Conservation (phyloP, 2,329 filamentous ascomycete genomes). For the Ceratocystis variospora region DNA sequence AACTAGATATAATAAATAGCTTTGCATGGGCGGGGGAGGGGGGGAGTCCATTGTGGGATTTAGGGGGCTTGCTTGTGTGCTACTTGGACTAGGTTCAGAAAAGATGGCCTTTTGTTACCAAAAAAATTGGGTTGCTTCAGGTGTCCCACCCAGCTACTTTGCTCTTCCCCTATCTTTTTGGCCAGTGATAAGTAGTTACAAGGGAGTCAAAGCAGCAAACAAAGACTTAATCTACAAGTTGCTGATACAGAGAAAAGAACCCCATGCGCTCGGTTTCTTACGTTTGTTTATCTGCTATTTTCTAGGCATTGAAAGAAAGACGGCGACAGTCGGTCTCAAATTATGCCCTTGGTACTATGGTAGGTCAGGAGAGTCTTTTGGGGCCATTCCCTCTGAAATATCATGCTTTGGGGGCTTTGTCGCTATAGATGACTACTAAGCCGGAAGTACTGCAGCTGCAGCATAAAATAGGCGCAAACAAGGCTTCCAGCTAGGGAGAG, state of each 20-base stretch:
- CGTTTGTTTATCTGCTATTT: not conserved
- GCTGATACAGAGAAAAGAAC: too few relatives aligned
- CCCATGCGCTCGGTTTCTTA: too few relatives aligned
- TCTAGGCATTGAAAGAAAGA: not conserved
- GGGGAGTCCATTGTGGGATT: too few relatives aligned
- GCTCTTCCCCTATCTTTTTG: slow-evolving; percentile 1
- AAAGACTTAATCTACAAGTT: too few relatives aligned
- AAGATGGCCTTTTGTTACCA: not conserved
- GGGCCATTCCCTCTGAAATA: too few relatives aligned
- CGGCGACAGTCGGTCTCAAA: too few relatives aligned
- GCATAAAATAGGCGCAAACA: not conserved
- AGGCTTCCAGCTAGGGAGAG: too few relatives aligned
- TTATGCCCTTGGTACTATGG: too few relatives aligned
- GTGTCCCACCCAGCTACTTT: not conserved
- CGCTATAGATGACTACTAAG: not conserved
- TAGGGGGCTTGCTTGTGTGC: too few relatives aligned
- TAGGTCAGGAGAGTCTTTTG: too few relatives aligned
- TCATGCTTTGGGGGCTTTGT: not conserved
- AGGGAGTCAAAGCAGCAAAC: not conserved
- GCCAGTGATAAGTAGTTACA: not conserved
- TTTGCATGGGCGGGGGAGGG: too few relatives aligned
- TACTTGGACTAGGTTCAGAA: not conserved
- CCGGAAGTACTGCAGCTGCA: not conserved
- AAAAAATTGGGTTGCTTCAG: not conserved
- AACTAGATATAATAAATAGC: too few relatives aligned